A percentile compares a stretch with the other conserved stretches of the same genome.
Evolutionary conservation across 352 stramenopile species (phyloP).

Genomic region (Phytopythium kandeliae): DNA sequence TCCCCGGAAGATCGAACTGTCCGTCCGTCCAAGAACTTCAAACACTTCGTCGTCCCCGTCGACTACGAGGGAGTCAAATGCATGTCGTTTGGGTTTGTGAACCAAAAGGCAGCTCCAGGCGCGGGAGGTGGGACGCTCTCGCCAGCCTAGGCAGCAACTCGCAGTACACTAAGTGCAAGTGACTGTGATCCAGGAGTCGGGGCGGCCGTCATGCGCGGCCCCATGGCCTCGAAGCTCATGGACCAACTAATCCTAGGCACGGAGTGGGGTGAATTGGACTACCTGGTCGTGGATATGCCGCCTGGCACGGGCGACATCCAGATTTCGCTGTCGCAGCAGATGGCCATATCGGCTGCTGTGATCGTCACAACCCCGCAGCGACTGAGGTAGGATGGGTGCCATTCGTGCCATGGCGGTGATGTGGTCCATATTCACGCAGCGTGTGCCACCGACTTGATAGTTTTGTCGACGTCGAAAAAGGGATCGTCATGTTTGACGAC

Average conservation of each 20-base stretch:
- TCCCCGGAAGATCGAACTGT: constrained; percentile 64
- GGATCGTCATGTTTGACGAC: constrained; percentile 98
- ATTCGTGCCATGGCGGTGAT: not conserved
- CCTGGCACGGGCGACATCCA: constrained; percentile 99
- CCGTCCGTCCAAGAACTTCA: constrained; percentile 54
- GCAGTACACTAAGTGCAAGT: not conserved
- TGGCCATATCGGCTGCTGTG: constrained; percentile 96
- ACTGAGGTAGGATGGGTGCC: constrained; percentile 55
- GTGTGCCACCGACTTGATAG: constrained; percentile 19
- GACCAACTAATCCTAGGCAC: constrained; percentile 95
- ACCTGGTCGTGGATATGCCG: constrained; percentile 98
- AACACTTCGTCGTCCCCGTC: constrained; percentile 79
- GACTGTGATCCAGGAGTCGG: constrained; percentile 33
- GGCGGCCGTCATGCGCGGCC: constrained; percentile 94
- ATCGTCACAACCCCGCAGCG: constrained; percentile 99
- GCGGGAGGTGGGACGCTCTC: constrained; percentile 35
- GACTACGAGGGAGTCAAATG: constrained; percentile 87
- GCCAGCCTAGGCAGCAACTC: not conserved
- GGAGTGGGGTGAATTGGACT: constrained; percentile 99
- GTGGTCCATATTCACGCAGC: not conserved
- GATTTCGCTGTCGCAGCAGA: constrained; percentile 96
- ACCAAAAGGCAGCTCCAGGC: constrained; percentile 77
- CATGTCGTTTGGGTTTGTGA: constrained; percentile 93
- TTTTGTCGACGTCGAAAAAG: constrained; percentile 98
- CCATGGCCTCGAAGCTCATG: constrained; percentile 98